phyloP scores from a whole-genome alignment of 495 filamentous ascomycete species.

The Neurospora terricola region DNA sequence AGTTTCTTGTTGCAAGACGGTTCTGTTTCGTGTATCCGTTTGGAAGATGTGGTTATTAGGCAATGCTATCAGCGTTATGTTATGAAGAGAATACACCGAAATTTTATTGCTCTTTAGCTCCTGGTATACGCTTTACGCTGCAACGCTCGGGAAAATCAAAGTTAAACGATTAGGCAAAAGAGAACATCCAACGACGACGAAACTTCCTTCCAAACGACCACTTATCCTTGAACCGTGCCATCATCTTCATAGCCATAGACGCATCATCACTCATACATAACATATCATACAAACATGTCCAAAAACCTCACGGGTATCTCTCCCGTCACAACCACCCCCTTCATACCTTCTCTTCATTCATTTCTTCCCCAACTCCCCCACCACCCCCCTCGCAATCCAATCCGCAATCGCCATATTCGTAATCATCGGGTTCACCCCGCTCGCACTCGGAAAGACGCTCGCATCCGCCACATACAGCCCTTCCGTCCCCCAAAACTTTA shows the following conservation, averaged over 20 bases:
- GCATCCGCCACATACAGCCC: constrained; percentile 76
- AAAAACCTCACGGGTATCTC: background rate
- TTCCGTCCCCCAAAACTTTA: constrained; percentile 67
- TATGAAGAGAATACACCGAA: background rate
- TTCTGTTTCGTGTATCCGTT: background rate
- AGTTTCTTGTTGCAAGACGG: background rate
- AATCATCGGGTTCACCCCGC: constrained; percentile 93
- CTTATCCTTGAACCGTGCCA: background rate
- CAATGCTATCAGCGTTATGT: background rate
- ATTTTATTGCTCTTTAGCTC: background rate
- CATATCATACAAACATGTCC: background rate
- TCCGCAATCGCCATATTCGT: constrained; percentile 80
- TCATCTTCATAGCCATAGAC: background rate
- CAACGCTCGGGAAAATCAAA: background rate
- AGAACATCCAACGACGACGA: background rate
- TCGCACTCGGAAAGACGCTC: constrained; percentile 81
- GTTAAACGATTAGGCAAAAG: background rate
- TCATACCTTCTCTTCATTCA: background rate
- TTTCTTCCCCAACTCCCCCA: constrained; percentile 22
- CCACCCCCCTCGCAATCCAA: constrained; percentile 46
- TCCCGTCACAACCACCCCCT: background rate
- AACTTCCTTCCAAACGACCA: background rate
- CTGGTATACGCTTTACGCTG: background rate
- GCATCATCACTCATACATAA: background rate
- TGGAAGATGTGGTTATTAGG: background rate